Base-by-base conservation (phyloP, 768 basidiomycete genomes). In the Kwoniella europaea region DNA sequence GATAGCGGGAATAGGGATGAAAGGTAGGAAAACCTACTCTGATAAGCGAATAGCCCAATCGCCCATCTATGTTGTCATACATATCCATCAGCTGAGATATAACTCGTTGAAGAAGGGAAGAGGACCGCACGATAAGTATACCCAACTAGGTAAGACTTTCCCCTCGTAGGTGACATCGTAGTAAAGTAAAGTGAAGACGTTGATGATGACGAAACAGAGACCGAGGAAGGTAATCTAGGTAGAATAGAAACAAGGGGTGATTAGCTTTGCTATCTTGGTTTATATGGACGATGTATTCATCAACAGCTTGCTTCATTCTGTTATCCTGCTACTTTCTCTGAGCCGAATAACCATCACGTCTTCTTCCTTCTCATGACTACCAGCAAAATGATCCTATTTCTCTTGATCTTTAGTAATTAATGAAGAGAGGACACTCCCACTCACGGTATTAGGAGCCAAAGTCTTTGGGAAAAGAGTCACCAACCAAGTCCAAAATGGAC, bases 141-240 rank as follows among this genome's bases (percentile, higher is more conserved):
- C 85, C 94, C 94, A 96, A 53, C 87, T 86, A 0, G 94, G 94
- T 15, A 84, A 63, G 42, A 76, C 73, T 57, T 76, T 73, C 4
- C 80, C 83, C 4, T 69, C 69, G 67, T 82, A 85, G 7, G 71
- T 77, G 1, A 92, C 92, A 83, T 98, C 94, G 79, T 90, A 94
- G 78, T 90, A 90, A 2, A 95, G 74, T 74, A 98, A 82, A 1
- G 94, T 94, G 62, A 87, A 81, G 74, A 98, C 91, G 85, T 99
- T 98, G 79, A 91, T 71, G 69, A 91, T 85, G 71, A 98, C 91
- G 67, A 97, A 89, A 24, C 82, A 84, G 1, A 98, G 88, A 20
- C 97, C 97, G 0, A 90, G 88, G 29, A 95, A 86, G 1, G 94
- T 98, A 77, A 98, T 96, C 94, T 97, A 67, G n/a, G 10, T n/a